Evolutionary conservation across 2,329 filamentous ascomycete species (phyloP).

Genomic region (Fusarium floridanum): DNA sequence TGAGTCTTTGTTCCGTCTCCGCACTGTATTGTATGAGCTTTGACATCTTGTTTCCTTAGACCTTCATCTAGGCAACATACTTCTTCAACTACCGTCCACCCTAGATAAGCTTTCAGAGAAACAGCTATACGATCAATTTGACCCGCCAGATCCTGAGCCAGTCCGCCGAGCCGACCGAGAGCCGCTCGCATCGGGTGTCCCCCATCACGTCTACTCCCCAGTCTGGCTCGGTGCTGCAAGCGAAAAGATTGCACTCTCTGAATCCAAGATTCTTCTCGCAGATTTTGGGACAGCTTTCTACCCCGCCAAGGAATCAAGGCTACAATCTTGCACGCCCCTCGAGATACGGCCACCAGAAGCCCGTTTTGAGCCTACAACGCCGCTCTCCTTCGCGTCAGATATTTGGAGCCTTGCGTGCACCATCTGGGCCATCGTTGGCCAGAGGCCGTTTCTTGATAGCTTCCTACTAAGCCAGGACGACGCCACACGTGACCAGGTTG

Average conservation of each 20-base stretch:
- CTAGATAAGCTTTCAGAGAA: constrained; percentile 38
- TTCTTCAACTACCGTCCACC: constrained; percentile 43
- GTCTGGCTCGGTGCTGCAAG: constrained; percentile 51
- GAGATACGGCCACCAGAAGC: constrained; percentile 49
- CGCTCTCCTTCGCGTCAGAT: constrained; percentile 52
- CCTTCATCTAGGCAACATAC: constrained; percentile 52
- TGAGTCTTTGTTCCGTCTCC: constrained; percentile 18
- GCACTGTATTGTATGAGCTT: background rate
- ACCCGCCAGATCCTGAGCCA: constrained; percentile 36
- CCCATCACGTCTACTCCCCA: constrained; percentile 45
- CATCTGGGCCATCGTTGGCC: constrained; percentile 52
- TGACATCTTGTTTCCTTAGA: constrained; percentile 33
- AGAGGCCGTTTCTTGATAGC: constrained; percentile 23
- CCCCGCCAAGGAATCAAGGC: constrained; percentile 33
- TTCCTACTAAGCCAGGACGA: constrained; percentile 16
- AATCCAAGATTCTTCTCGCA: constrained; percentile 36
- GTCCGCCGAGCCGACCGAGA: constrained; percentile 31
- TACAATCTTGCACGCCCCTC: constrained; percentile 48
- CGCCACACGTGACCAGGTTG: constrained; percentile 30
- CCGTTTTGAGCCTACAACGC: constrained; percentile 49
- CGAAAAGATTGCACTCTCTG: constrained; percentile 43
- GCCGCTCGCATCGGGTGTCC: constrained; percentile 43
- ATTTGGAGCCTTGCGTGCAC: constrained; percentile 56
- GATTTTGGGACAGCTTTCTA: constrained; percentile 55
- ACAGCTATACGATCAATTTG: constrained; percentile 43